phyloP scores from a whole-genome alignment of 176 grass and related monocot genomes.

The Oryza meyeriana region DNA sequence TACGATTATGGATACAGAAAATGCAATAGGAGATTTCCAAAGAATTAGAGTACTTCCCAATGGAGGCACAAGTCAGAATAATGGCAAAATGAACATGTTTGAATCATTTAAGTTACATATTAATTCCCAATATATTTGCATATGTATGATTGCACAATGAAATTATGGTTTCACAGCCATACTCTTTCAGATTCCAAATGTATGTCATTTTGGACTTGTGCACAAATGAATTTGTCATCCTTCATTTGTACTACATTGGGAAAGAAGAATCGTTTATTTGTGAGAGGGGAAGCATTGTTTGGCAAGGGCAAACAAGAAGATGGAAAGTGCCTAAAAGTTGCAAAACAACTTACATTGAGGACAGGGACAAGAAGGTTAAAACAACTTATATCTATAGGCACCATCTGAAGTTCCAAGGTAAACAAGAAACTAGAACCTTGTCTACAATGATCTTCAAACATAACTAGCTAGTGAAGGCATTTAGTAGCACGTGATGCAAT shows the following conservation, averaged over 20 bases:
- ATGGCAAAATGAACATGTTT: background rate
- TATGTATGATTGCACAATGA: background rate
- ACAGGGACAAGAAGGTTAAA: too few relatives aligned
- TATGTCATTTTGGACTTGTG: too few relatives aligned
- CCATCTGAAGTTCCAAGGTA: background rate
- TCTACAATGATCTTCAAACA: background rate
- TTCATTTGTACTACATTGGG: too few relatives aligned
- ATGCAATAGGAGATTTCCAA: constrained; percentile 10
- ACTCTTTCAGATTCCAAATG: too few relatives aligned
- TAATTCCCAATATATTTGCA: constrained; percentile 4
- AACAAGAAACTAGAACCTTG: constrained; percentile 1
- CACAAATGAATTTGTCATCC: too few relatives aligned
- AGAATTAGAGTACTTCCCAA: background rate
- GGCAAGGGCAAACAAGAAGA: too few relatives aligned
- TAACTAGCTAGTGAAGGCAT: background rate
- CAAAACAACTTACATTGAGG: too few relatives aligned
- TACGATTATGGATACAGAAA: constrained; percentile 11
- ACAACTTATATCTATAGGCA: background rate
- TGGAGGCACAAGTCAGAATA: constrained; percentile 15
- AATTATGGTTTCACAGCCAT: background rate
- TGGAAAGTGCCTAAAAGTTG: too few relatives aligned
- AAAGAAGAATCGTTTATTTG: too few relatives aligned
- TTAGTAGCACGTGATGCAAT: background rate
- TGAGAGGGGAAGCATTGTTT: too few relatives aligned
- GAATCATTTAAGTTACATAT: background rate